Conservation (phyloP, 495 filamentous ascomycete species). For the Penicillium crystallinum region DNA sequence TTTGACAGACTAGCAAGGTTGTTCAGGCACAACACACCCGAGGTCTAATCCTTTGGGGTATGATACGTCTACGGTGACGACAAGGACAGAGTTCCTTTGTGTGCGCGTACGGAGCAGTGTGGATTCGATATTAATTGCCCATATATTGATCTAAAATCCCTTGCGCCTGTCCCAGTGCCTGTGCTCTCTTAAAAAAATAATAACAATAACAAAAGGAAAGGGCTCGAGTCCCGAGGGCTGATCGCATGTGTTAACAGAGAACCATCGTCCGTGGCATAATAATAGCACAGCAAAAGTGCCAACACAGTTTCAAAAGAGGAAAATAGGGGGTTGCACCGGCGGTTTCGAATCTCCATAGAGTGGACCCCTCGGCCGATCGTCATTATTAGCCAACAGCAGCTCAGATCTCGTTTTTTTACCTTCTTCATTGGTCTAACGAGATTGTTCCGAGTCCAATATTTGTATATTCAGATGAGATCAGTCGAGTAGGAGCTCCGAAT, state of each 20-base stretch:
- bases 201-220: background rate
- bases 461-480: too few relatives aligned
- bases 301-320: constrained; percentile 8
- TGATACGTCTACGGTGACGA: background rate
- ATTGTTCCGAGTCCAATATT: too few relatives aligned
- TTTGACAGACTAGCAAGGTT: background rate
- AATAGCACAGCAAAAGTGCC: background rate
- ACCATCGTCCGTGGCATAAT: too few relatives aligned
- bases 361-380: constrained; percentile 6
- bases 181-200: too few relatives aligned
- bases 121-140: constrained; percentile 1
- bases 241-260: constrained; percentile 1
- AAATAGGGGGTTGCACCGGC: constrained; percentile 6
- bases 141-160: constrained; percentile 1
- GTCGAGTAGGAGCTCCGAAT: background rate
- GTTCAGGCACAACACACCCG: background rate
- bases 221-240: background rate
- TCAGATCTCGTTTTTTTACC: background rate
- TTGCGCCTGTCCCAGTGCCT: background rate
- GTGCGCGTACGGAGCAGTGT: background rate
- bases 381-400: constrained; percentile 4
- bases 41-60: background rate
- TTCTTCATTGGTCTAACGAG: background rate
- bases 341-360: constrained; percentile 5
- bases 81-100: background rate